Conservation (phyloP, 495 filamentous ascomycete species). For the Astrothelium subdiscretum region DNA sequence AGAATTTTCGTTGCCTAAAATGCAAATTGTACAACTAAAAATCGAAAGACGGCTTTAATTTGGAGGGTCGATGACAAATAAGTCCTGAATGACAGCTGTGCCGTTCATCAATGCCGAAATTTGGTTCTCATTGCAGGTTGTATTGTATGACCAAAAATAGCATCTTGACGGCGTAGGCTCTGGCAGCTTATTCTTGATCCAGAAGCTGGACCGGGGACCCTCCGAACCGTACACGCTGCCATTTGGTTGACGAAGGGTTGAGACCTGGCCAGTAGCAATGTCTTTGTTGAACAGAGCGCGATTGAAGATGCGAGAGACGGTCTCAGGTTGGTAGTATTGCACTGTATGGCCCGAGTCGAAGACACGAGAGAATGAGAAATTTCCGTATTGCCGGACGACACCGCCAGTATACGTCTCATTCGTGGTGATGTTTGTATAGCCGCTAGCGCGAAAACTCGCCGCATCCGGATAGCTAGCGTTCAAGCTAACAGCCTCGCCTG, state of each 20-base stretch:
- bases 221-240: constrained; percentile 9
- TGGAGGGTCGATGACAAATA: constrained; percentile 6
- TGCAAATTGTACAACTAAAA: too few species aligned
- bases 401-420: constrained; percentile 16
- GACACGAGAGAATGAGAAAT: constrained; percentile 22
- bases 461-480: constrained; percentile 9
- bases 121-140: constrained; percentile 17
- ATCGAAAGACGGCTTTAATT: neutral
- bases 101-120: constrained; percentile 15
- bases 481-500: constrained; percentile 17
- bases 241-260: neutral
- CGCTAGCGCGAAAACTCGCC: constrained; percentile 11
- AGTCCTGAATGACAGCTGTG: constrained; percentile 15
- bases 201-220: constrained; percentile 13
- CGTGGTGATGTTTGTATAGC: constrained; percentile 17
- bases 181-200: constrained; percentile 17
- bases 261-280: constrained; percentile 21
- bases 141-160: constrained; percentile 10
- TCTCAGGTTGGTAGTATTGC: constrained; percentile 23
- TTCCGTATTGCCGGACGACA: constrained; percentile 20
- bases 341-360: constrained; percentile 18
- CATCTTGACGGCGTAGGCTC: constrained; percentile 7
- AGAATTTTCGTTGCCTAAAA: too few species aligned
- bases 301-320: constrained; percentile 24
- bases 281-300: constrained; percentile 25